phyloP scores from a whole-genome alignment of 2,329 filamentous ascomycete genomes.

The Exophiala calicioides region DNA sequence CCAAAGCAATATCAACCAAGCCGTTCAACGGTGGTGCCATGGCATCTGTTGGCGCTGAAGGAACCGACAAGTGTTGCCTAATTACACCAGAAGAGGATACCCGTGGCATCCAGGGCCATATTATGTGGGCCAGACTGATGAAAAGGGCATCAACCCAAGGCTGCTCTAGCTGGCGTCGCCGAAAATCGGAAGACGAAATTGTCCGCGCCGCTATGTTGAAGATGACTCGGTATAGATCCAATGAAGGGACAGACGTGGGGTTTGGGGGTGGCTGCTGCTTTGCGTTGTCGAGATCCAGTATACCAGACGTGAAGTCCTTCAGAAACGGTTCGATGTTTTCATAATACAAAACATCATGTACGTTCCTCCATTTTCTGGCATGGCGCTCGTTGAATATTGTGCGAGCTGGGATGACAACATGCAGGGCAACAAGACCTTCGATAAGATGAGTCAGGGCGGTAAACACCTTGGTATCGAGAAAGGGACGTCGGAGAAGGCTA shows the following conservation, averaged over 20 bases:
- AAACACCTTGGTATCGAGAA: not conserved
- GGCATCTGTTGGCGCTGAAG: constrained; percentile 22
- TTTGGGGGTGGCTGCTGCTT: not conserved
- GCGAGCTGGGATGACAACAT: constrained; percentile 39
- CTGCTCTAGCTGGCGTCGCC: constrained; percentile 47
- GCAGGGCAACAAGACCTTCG: constrained; percentile 37
- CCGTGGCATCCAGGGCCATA: constrained; percentile 35
- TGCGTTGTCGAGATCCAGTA: not conserved
- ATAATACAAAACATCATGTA: constrained; percentile 14
- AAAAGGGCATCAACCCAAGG: constrained; percentile 55
- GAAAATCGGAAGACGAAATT: constrained; percentile 46
- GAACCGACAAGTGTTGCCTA: constrained; percentile 18
- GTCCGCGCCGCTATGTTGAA: constrained; percentile 41
- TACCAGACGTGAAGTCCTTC: constrained; percentile 9
- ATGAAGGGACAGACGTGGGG: not conserved
- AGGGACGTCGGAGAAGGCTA: constrained; percentile 8
- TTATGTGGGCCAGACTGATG: constrained; percentile 42
- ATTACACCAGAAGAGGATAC: constrained; percentile 15
- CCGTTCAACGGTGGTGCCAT: constrained; percentile 41
- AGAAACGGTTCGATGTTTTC: constrained; percentile 20
- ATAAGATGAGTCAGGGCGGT: constrained; percentile 19
- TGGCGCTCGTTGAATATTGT: constrained; percentile 22
- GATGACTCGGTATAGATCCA: constrained; percentile 11
- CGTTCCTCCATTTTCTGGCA: constrained; percentile 23
- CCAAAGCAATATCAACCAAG: constrained; percentile 42